Conservation (phyloP, 805 yeast species). For the Spathaspora passalidarum region DNA sequence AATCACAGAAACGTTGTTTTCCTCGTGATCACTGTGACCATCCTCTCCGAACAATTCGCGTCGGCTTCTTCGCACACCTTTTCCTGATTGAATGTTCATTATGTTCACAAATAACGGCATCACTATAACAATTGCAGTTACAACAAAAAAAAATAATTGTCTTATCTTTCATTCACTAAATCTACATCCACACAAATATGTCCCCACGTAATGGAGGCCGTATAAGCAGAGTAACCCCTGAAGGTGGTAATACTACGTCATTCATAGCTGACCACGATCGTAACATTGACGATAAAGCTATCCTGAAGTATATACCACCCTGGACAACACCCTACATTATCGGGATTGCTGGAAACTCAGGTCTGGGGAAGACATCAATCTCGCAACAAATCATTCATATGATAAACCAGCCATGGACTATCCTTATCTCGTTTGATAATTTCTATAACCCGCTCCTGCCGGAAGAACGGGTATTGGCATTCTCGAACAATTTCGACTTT, state of each 20-base stretch:
- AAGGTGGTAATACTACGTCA: background rate
- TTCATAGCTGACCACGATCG: constrained; percentile 2
- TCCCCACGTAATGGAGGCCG: background rate
- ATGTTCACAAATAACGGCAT: background rate
- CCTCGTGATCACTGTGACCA: background rate
- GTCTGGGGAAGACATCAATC: constrained; percentile 93
- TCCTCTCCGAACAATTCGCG: constrained; percentile 5
- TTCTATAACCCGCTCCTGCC: constrained; percentile 74
- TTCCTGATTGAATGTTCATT: constrained; percentile 11
- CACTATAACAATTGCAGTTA: too few species aligned
- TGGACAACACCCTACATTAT: constrained; percentile 45
- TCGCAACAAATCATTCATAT: constrained; percentile 78
- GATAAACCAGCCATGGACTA: constrained; percentile 90
- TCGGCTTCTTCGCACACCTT: constrained; percentile 12
- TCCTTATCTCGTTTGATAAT: constrained; percentile 83
- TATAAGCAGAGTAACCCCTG: background rate
- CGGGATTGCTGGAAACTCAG: constrained; percentile 48
- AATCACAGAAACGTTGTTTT: background rate
- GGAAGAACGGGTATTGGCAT: constrained; percentile 64
- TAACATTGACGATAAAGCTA: background rate
- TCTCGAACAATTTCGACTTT: constrained; percentile 72
- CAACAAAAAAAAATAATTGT: background rate
- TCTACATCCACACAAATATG: background rate
- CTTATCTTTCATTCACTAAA: background rate
- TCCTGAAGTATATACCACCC: constrained; percentile 31